Evolutionary conservation across 2,329 filamentous ascomycete genomes (phyloP).

Genomic region (Ustilaginoidea virens): DNA sequence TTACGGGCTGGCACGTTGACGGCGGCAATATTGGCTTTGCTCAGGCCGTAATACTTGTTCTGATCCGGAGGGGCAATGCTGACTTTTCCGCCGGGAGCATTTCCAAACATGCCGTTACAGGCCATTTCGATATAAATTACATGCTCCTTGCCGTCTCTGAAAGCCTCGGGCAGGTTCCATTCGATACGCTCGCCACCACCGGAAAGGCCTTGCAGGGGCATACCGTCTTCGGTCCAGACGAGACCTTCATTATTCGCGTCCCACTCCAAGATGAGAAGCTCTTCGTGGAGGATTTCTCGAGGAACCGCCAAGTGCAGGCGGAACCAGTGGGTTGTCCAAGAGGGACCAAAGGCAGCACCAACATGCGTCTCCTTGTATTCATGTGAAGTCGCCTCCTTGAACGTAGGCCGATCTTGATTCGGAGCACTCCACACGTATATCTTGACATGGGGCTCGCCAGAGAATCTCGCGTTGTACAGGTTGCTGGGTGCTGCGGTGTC

Average conservation of each 20-base stretch:
- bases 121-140: slow-evolving; percentile 95
- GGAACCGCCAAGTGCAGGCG: slow-evolving; percentile 69
- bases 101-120: slow-evolving; percentile 97
- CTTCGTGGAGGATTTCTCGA: slow-evolving; percentile 52
- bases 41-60: slow-evolving; percentile 65
- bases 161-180: slow-evolving; percentile 75
- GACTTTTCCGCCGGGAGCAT: slow-evolving; percentile 61
- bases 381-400: slow-evolving; percentile 66
- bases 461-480: slow-evolving; percentile 25
- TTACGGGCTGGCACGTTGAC: slow-evolving; percentile 75
- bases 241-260: slow-evolving; percentile 90
- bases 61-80: slow-evolving; percentile 77
- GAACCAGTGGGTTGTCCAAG: slow-evolving; percentile 98
- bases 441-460: slow-evolving; percentile 63
- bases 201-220: slow-evolving; percentile 79
- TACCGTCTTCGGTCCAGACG: slow-evolving; percentile 82
- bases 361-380: slow-evolving; percentile 60
- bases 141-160: slow-evolving; percentile 74
- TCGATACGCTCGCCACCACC: slow-evolving; percentile 78
- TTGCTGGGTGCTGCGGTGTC: slow-evolving; percentile 11
- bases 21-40: slow-evolving; percentile 71
- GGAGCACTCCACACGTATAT: slow-evolving; percentile 79
- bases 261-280: slow-evolving; percentile 91
- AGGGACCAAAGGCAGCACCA: slow-evolving; percentile 74
- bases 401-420: slow-evolving; percentile 62